Conservation (phyloP, 768 basidiomycete genomes). For the Rubroboletus satanas region DNA sequence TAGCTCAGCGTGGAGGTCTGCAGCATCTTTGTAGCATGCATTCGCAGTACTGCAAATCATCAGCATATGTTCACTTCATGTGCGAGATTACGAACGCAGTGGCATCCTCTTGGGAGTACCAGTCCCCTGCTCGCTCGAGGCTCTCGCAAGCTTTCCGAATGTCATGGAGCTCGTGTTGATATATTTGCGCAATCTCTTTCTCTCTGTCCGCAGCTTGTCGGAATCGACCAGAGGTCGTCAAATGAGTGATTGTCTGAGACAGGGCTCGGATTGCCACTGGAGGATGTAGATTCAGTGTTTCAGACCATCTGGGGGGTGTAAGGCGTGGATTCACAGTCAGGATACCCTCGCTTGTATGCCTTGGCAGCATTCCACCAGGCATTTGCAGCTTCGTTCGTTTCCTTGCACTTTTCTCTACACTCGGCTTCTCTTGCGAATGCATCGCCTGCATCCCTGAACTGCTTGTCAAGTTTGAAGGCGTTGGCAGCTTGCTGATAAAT, state of each 20-base stretch:
- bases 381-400: constrained; percentile 92
- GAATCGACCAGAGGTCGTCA: constrained; percentile 85
- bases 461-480: constrained; percentile 86
- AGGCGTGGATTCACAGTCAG: constrained; percentile 60
- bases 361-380: constrained; percentile 99
- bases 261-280: constrained; percentile 88
- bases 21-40: constrained; percentile 93
- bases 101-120: constrained; percentile 98
- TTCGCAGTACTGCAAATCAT: constrained; percentile 74
- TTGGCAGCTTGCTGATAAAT: constrained; percentile 94
- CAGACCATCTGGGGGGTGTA: background rate
- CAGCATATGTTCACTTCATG: background rate
- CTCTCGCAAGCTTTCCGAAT: constrained; percentile 86
- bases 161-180: constrained; percentile 79
- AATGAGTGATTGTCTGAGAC: constrained; percentile 75
- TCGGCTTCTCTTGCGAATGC: constrained; percentile 92
- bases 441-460: constrained; percentile 89
- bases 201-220: constrained; percentile 97
- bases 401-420: constrained; percentile 84
- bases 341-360: constrained; percentile 87
- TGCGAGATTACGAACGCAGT: constrained; percentile 63
- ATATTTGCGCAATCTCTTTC: constrained; percentile 94
- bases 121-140: constrained; percentile 87
- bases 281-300: constrained; percentile 10
- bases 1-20: constrained; percentile 88